phyloP scores from a whole-genome alignment of 345 rosid species.

The Eucalyptus regnans region DNA sequence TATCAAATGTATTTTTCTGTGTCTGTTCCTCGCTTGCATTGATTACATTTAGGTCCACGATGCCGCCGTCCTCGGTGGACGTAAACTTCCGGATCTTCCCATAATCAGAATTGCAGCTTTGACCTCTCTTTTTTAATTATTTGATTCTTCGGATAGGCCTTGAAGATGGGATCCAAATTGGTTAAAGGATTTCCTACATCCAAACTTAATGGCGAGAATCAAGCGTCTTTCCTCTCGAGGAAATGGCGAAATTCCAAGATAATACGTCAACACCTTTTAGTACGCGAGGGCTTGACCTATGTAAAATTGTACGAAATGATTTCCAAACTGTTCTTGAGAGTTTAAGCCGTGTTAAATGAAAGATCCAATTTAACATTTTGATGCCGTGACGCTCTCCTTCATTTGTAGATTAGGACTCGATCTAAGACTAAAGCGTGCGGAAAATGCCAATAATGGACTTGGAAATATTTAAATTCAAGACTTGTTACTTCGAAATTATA shows the following conservation, averaged over 20 bases:
- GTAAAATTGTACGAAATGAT: background rate
- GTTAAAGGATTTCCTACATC: background rate
- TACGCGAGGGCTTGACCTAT: fast-evolving
- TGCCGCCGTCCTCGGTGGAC: background rate
- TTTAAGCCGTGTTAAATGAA: background rate
- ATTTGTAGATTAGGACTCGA: background rate
- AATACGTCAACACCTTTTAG: background rate
- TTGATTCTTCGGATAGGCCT: background rate
- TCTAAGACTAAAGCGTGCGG: background rate
- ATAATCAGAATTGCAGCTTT: background rate
- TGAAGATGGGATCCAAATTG: background rate
- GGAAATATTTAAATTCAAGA: background rate
- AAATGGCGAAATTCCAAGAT: background rate
- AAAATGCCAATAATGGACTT: background rate
- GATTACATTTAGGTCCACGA: background rate
- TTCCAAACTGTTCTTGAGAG: background rate
- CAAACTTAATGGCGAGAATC: background rate
- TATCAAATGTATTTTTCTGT: background rate
- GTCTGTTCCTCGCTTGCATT: background rate
- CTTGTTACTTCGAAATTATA: background rate
- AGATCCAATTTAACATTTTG: background rate
- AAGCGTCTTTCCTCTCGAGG: background rate
- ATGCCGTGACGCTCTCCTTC: background rate
- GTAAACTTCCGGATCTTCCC: background rate
- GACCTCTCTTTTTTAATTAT: background rate